Percentiles rank a stretch among this genome's conserved stretches.
Evolutionary conservation across 129 eudicot genomes (phyloP).

Genomic region (Helichrysum umbraculigerum): DNA sequence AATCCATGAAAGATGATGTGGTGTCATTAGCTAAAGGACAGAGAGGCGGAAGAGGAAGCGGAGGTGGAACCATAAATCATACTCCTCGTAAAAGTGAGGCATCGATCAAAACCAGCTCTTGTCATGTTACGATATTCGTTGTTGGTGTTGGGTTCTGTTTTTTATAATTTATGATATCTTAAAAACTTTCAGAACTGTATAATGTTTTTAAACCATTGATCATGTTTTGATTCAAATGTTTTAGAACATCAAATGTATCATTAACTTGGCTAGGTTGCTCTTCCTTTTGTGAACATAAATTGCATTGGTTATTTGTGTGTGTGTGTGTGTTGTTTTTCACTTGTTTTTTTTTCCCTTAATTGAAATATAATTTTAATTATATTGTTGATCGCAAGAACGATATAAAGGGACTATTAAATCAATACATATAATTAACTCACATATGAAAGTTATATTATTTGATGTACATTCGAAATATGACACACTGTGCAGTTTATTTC

Average conservation of each 20-base stretch:
- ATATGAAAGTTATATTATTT: too few species aligned
- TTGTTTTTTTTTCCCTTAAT: too few species aligned
- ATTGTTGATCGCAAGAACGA: too few species aligned
- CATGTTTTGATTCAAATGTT: neutral
- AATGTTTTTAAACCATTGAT: neutral
- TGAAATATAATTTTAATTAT: too few species aligned
- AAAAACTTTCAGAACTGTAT: neutral
- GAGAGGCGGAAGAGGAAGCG: conserved; percentile 29
- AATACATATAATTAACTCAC: too few species aligned
- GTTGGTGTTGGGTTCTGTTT: conserved; percentile 21
- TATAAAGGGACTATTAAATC: too few species aligned
- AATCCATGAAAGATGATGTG: conserved; percentile 14
- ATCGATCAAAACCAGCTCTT: neutral
- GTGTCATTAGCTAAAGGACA: conserved; percentile 23
- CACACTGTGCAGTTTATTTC: too few species aligned
- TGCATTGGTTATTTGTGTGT: too few species aligned
- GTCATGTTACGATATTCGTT: neutral
- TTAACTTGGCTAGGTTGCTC: neutral
- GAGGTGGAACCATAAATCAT: conserved; percentile 35
- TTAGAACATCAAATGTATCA: neutral
- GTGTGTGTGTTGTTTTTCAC: too few species aligned
- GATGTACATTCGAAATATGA: too few species aligned
- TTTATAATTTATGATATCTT: neutral
- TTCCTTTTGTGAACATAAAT: neutral
- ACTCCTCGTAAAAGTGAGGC: conserved; percentile 25